phyloP scores from a whole-genome alignment of 2,329 filamentous ascomycete species.

The Pseudogymnoascus sp. region DNA sequence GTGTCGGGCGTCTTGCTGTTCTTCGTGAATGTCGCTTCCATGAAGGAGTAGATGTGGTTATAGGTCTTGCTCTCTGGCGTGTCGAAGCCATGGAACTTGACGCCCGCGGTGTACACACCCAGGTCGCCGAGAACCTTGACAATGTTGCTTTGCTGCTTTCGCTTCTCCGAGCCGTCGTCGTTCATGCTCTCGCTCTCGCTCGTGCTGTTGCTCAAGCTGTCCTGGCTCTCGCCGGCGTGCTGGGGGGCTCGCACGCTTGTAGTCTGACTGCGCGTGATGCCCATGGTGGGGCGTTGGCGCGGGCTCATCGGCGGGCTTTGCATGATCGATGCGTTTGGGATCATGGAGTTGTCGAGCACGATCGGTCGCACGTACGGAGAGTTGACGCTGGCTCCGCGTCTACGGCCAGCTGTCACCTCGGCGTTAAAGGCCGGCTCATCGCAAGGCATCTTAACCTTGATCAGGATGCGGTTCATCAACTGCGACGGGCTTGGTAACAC shows the following conservation, averaged over 20 bases:
- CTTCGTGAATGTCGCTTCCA: constrained; percentile 78
- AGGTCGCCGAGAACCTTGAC: constrained; percentile 73
- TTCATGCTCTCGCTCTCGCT: constrained; percentile 72
- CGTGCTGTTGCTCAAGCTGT: constrained; percentile 49
- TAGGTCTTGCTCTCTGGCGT: constrained; percentile 70
- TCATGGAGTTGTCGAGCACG: constrained; percentile 46
- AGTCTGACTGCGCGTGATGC: constrained; percentile 17
- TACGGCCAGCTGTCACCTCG: constrained; percentile 38
- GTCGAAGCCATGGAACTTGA: constrained; percentile 80
- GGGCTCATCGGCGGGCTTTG: constrained; percentile 46
- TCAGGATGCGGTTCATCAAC: constrained; percentile 71
- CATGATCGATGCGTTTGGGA: constrained; percentile 43
- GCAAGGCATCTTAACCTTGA: constrained; percentile 82
- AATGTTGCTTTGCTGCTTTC: constrained; percentile 69
- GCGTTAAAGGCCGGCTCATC: constrained; percentile 34
- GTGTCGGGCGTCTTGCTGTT: constrained; percentile 67
- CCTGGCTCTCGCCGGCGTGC: constrained; percentile 31
- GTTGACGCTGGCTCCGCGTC: constrained; percentile 62
- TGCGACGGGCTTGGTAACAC: constrained; percentile 79
- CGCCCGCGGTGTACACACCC: constrained; percentile 63
- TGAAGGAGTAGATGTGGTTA: constrained; percentile 95
- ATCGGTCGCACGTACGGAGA: constrained; percentile 63
- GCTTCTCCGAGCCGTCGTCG: constrained; percentile 42
- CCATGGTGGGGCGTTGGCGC: constrained; percentile 16
- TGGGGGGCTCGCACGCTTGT: constrained; percentile 12